Conservation (phyloP, 106 monocot species). For the Triglochin maritima region DNA sequence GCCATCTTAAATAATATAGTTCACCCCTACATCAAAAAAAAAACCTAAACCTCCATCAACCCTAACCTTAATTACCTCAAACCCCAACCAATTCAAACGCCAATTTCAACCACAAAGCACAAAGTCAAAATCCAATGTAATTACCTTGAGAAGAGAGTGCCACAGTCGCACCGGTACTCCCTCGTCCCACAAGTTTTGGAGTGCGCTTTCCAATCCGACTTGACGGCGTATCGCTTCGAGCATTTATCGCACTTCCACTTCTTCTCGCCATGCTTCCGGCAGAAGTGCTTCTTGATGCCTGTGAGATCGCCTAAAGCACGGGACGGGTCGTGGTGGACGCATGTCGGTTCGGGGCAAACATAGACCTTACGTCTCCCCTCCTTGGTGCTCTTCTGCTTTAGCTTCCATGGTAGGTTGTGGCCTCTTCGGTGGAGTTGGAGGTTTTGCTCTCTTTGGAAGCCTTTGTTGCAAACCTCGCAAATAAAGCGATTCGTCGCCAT, state of each 20-base stretch:
- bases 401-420: slow-evolving; percentile 10
- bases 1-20: too few species aligned
- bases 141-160: slow-evolving; percentile 17
- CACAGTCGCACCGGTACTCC: slow-evolving; percentile 27
- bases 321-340: slow-evolving; percentile 64
- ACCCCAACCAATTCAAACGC: too few species aligned
- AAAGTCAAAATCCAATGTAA: too few species aligned
- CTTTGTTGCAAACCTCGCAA: not conserved
- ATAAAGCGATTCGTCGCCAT: slow-evolving; percentile 6
- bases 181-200: slow-evolving; percentile 49
- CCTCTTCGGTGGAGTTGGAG: not conserved
- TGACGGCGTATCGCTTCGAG: slow-evolving; percentile 68
- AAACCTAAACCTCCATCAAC: too few species aligned
- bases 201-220: slow-evolving; percentile 77
- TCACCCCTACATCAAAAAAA: too few species aligned
- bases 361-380: slow-evolving; percentile 49
- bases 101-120: too few species aligned
- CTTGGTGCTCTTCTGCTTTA: slow-evolving; percentile 2
- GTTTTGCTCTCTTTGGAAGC: too few species aligned
- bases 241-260: slow-evolving; percentile 80
- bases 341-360: slow-evolving; percentile 45
- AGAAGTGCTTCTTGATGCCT: slow-evolving; percentile 81
- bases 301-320: slow-evolving; percentile 65
- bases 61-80: too few species aligned
- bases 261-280: slow-evolving; percentile 74